These are phyloP conservation scores for Xylaria venustula DNA, from an alignment of 495 filamentous ascomycete genomes.

Conservation along the genomic window DNA sequence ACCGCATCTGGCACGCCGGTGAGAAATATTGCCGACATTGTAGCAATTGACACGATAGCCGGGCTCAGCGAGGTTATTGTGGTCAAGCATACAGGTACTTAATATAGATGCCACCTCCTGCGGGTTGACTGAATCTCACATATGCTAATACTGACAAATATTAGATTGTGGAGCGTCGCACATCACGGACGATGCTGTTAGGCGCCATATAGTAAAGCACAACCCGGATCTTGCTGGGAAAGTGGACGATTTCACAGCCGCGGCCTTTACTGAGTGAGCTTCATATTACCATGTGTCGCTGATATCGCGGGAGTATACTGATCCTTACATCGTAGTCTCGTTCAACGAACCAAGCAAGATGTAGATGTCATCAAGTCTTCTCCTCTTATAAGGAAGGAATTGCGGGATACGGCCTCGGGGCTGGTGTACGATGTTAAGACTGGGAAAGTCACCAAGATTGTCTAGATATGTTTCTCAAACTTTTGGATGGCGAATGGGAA, in stretches of 20 bases:
- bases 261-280: not conserved
- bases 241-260: not conserved
- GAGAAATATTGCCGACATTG: conserved; percentile 2
- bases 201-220: not conserved
- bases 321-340: not conserved
- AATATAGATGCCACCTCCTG: not conserved
- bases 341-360: not conserved
- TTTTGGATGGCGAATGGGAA: no score
- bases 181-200: not conserved
- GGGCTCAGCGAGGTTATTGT: not conserved
- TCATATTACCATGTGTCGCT: not conserved
- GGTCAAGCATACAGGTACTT: not conserved
- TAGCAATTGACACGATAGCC: not conserved
- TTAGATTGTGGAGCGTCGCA: not conserved
- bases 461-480: no score
- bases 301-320: no score
- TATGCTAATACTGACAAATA: not conserved
- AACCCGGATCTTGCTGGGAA: not conserved
- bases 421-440: not conserved
- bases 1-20: conserved; percentile 1
- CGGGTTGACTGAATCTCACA: no score
- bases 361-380: conserved; percentile 2
- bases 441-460: not conserved
- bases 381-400: not conserved
- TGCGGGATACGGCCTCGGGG: not conserved